Conservation (phyloP, 352 stramenopile species). For the Pythium chondricola region DNA sequence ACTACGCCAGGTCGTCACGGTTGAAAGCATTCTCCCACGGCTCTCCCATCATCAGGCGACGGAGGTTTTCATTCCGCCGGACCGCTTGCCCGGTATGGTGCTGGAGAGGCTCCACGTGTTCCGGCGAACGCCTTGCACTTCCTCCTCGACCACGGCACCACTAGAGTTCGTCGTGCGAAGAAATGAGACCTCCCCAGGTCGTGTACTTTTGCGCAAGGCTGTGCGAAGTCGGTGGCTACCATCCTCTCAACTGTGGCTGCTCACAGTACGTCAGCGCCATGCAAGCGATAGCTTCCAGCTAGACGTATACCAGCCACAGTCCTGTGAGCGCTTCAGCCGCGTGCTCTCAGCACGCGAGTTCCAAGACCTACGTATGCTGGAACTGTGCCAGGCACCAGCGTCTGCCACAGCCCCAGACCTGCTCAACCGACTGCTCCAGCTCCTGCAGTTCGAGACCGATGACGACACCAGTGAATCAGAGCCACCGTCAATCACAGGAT, state of each 20-base stretch:
- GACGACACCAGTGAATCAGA: slow-evolving; percentile 1
- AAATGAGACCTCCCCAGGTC: slow-evolving; percentile 19
- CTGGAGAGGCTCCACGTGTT: slow-evolving; percentile 64
- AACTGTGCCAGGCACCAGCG: slow-evolving; percentile 13
- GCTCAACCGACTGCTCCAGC: slow-evolving; percentile 11
- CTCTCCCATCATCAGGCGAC: slow-evolving; percentile 32
- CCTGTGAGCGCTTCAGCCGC: slow-evolving; percentile 14
- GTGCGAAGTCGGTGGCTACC: slow-evolving; percentile 25
- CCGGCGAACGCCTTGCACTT: neutral
- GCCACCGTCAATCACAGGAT: neutral
- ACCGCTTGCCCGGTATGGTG: slow-evolving; percentile 31
- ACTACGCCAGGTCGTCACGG: slow-evolving; percentile 27
- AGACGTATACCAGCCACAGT: slow-evolving; percentile 39
- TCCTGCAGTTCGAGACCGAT: slow-evolving; percentile 24
- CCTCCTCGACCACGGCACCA: neutral
- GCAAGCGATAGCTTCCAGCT: slow-evolving; percentile 14
- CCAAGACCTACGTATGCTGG: slow-evolving; percentile 19
- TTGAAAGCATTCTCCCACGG: slow-evolving; percentile 51
- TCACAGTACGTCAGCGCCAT: slow-evolving; percentile 25
- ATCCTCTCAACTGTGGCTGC: slow-evolving; percentile 18
- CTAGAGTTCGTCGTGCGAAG: slow-evolving; percentile 21
- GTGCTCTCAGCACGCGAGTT: slow-evolving; percentile 20
- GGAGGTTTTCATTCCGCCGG: slow-evolving; percentile 25
- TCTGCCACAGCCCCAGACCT: neutral
- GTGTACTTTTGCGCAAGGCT: slow-evolving; percentile 26